Conservation (phyloP, 768 basidiomycete genomes). For the Suillus alpinus region DNA sequence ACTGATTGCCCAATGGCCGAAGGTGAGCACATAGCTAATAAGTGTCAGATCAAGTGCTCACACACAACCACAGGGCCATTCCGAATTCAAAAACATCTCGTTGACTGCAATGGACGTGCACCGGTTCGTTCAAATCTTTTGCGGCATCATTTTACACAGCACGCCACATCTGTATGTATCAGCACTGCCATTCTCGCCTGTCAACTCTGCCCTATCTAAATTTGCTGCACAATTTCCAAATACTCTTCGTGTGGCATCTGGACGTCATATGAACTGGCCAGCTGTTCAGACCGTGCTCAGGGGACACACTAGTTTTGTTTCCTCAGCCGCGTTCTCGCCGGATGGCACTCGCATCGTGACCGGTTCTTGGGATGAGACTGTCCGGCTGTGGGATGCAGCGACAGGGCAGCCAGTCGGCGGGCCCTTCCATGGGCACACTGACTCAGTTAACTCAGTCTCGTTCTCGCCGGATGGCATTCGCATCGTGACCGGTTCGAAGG, state of each 20-base stretch:
- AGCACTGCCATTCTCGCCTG: conserved; percentile 21
- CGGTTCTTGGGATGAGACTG: no score
- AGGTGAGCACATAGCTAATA: not conserved
- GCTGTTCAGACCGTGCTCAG: conserved; percentile 13
- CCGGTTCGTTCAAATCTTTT: conserved; percentile 15
- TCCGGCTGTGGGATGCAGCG: no score
- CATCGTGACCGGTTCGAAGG: no score
- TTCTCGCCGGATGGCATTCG: no score
- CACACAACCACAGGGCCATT: not conserved
- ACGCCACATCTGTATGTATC: conserved; percentile 24
- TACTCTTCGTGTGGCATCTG: not conserved
- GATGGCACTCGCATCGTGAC: no score
- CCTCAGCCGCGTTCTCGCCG: no score
- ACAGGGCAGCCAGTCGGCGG: no score
- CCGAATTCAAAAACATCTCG: not conserved
- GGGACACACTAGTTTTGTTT: conserved; percentile 1
- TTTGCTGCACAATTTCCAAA: not conserved
- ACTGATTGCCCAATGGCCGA: not conserved
- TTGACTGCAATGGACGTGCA: conserved; percentile 4
- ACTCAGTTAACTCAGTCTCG: no score
- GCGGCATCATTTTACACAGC: conserved; percentile 10
- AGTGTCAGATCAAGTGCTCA: not conserved
- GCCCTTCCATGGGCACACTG: no score
- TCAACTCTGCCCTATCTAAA: conserved; percentile 18
- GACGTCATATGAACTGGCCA: conserved; percentile 14